A percentile compares a stretch with the other conserved stretches of the same genome.
Conservation (phyloP, 1,139 yeast genomes). For the Geotrichum europaeum region DNA sequence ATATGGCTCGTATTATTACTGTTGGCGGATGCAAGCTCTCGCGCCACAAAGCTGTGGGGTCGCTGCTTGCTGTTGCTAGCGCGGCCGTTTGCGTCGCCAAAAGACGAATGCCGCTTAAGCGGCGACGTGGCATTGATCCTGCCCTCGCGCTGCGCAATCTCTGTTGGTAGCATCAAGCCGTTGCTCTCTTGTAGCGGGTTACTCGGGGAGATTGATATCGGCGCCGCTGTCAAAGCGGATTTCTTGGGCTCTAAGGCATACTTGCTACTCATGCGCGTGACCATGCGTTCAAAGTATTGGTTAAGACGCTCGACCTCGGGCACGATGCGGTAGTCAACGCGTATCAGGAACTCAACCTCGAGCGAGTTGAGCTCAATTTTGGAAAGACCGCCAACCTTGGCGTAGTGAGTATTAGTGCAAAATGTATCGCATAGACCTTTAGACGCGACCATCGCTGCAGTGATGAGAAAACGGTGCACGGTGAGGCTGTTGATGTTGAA, state of each 20-base stretch:
- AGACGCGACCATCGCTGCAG: slow-evolving; percentile 87
- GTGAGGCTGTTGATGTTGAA: slow-evolving; percentile 87
- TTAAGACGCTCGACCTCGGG: slow-evolving; percentile 42
- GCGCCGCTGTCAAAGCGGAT: neutral
- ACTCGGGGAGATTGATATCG: neutral
- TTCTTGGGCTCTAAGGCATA: slow-evolving; percentile 20
- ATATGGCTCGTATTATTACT: neutral
- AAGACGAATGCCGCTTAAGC: slow-evolving; percentile 16
- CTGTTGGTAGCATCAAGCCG: slow-evolving; percentile 18
- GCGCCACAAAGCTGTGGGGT: neutral
- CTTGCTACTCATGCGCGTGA: slow-evolving; percentile 23
- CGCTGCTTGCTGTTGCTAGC: neutral
- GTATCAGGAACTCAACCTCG: slow-evolving; percentile 77
- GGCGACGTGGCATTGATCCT: slow-evolving; percentile 16
- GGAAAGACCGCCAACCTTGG: slow-evolving; percentile 93
- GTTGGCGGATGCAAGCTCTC: neutral
- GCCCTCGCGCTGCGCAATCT: slow-evolving; percentile 19
- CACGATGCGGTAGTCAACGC: slow-evolving; percentile 72
- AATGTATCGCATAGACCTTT: slow-evolving; percentile 92
- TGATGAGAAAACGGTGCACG: slow-evolving; percentile 82
- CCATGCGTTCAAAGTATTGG: slow-evolving; percentile 35
- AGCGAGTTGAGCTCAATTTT: slow-evolving; percentile 76
- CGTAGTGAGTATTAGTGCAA: slow-evolving; percentile 89
- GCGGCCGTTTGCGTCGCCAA: neutral
- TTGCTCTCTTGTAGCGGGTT: neutral